phyloP scores from a whole-genome alignment of 1,284 basidiomycete genomes.

The Somion occarium region DNA sequence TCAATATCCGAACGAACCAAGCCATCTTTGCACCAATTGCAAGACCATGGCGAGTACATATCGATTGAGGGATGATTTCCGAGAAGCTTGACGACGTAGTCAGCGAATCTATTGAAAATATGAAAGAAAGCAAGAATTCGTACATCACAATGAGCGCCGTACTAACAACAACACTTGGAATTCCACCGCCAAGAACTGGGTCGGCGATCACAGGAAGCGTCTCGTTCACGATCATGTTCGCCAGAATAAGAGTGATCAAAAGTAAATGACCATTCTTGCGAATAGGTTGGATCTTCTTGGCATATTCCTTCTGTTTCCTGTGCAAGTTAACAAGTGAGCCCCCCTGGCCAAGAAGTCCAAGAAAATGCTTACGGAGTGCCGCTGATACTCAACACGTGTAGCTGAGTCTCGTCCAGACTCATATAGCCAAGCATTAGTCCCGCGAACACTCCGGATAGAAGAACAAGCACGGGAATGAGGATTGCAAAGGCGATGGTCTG shows the following conservation, averaged over 20 bases:
- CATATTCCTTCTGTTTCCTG: conserved; percentile 74
- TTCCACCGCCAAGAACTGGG: conserved; percentile 79
- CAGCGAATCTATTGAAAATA: neutral
- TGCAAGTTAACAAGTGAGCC: neutral
- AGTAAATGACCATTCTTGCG: conserved; percentile 82
- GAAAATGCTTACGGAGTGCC: conserved; percentile 62
- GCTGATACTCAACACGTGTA: conserved; percentile 80
- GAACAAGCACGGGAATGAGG: conserved; percentile 55
- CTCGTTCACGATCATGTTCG: conserved; percentile 90
- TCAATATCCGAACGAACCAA: conserved; percentile 65
- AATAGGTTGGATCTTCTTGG: conserved; percentile 81
- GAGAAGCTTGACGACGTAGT: conserved; percentile 54
- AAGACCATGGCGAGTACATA: conserved; percentile 89
- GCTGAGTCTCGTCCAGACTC: conserved; percentile 88
- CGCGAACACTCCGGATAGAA: conserved; percentile 60
- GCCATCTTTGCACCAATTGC: conserved; percentile 89
- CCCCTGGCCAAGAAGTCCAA: neutral
- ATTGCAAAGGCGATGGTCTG: conserved; percentile 40
- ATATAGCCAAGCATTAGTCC: conserved; percentile 85
- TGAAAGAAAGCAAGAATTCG: conserved; percentile 22
- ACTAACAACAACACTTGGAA: conserved; percentile 74
- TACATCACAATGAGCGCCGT: conserved; percentile 84
- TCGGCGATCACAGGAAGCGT: conserved; percentile 88
- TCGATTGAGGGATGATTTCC: conserved; percentile 87
- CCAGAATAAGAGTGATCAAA: conserved; percentile 77